Conservation (phyloP, 148 eudicot genomes). For the Rhododendron henanense region DNA sequence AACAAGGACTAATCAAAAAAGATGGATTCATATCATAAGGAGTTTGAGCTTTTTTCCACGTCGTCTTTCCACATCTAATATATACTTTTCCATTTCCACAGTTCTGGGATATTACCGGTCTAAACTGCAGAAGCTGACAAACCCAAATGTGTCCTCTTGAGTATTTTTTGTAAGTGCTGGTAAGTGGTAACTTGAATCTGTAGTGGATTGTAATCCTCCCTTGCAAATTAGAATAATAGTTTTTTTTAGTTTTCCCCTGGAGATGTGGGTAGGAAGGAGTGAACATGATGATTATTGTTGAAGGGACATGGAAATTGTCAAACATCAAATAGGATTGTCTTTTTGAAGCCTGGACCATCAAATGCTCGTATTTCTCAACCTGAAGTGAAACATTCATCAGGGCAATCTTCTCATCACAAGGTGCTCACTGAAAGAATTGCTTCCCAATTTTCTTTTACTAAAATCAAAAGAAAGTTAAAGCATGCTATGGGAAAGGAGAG, state of each 20-base stretch:
- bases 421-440: slow-evolving; percentile 28
- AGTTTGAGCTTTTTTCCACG: slow-evolving; percentile 21
- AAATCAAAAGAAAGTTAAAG: too few species aligned
- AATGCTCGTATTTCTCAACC: slow-evolving; percentile 20
- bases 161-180: slow-evolving; percentile 32
- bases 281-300: slow-evolving; percentile 30
- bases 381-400: slow-evolving; percentile 15
- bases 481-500: too few species aligned
- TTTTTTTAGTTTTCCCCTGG: neutral
- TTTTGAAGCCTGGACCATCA: slow-evolving; percentile 65
- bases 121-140: slow-evolving; percentile 18
- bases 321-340: slow-evolving; percentile 59
- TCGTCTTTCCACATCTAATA: neutral
- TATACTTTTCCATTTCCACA: slow-evolving; percentile 14
- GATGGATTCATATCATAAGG: slow-evolving; percentile 9
- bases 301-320: slow-evolving; percentile 28
- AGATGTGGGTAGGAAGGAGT: slow-evolving; percentile 3
- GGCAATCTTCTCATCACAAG: slow-evolving; percentile 30
- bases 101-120: slow-evolving; percentile 45
- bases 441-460: neutral
- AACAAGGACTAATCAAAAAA: neutral
- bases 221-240: neutral
- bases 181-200: neutral
- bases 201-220: neutral
- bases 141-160: slow-evolving; percentile 5